Conservation (phyloP, 2,329 filamentous ascomycete genomes). For the Magnaporthiopsis rhizophila region DNA sequence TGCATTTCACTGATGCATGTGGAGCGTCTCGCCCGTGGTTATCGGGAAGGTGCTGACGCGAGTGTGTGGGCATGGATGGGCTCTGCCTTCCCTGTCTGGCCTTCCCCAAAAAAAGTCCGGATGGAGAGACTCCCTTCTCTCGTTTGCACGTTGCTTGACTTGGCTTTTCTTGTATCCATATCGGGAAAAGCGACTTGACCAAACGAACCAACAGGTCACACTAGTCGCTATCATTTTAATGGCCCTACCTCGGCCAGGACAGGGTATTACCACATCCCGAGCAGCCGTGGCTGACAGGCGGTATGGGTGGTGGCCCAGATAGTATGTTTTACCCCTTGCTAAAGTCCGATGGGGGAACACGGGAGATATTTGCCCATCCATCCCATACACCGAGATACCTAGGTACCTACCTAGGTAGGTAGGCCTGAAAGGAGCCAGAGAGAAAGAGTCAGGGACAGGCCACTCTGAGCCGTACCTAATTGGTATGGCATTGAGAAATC, state of each 20-base stretch:
- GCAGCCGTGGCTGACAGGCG: not conserved
- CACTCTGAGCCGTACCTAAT: not conserved
- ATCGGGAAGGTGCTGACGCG: not conserved
- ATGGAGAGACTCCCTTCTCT: not conserved
- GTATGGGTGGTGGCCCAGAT: not conserved
- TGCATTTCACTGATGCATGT: too few species aligned
- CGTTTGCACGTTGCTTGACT: not conserved
- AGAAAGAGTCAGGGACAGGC: not conserved
- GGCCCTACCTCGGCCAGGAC: too few species aligned
- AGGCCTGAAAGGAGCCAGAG: not conserved
- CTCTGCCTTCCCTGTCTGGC: not conserved
- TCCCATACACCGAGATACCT: not conserved
- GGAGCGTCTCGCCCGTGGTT: not conserved
- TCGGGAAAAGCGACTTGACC: not conserved
- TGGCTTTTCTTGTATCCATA: not conserved
- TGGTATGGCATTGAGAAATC: not conserved
- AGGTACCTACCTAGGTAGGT: too few species aligned
- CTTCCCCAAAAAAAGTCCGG: not conserved
- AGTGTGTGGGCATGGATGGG: not conserved
- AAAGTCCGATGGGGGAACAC: not conserved
- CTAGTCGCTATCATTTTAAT: too few species aligned
- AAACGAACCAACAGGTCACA: not conserved
- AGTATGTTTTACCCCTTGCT: not conserved
- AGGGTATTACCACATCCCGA: not conserved
- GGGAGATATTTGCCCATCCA: not conserved